A percentile compares a stretch with the other conserved stretches of the same genome.
phyloP scores from a whole-genome alignment of 176 grass and related monocot genomes.

The Oryza brachyantha region DNA sequence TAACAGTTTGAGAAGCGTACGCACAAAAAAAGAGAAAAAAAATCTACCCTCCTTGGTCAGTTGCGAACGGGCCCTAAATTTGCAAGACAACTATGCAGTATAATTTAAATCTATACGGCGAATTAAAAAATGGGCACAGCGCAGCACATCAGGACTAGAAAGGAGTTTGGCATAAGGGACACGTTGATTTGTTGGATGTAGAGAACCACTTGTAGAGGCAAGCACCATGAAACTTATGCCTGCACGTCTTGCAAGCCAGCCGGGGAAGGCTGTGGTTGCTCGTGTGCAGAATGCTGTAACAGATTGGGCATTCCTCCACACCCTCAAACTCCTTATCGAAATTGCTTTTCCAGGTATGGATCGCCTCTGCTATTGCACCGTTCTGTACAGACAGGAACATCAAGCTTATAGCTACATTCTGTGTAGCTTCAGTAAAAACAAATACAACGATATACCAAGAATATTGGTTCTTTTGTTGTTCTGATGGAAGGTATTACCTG shows the following conservation, averaged over 20 bases:
- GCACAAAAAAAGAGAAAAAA: no score
- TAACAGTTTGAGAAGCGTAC: no score
- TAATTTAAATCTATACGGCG: background rate
- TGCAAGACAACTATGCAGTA: background rate
- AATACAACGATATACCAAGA: background rate
- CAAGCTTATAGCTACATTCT: background rate
- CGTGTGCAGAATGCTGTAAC: conserved; percentile 92
- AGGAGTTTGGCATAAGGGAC: conserved; percentile 88
- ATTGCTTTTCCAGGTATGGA: conserved; percentile 81
- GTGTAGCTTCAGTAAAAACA: background rate
- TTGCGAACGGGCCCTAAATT: no score
- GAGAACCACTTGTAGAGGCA: conserved; percentile 99
- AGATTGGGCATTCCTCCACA: conserved; percentile 94
- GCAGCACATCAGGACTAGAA: conserved; percentile 42
- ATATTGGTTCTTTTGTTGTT: background rate
- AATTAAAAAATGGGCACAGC: background rate
- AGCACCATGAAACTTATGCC: conserved; percentile 90
- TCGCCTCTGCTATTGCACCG: conserved; percentile 84
- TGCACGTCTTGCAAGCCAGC: conserved; percentile 94
- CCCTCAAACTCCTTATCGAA: conserved; percentile 97
- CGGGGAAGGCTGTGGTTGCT: conserved; percentile 84
- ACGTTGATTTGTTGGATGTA: conserved; percentile 96
- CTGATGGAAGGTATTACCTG: conserved; percentile 40
- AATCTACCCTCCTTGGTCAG: no score
- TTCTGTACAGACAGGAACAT: conserved; percentile 41